Conservation (phyloP, 139 green algal species). For the Chlamydomonas applanata region DNA sequence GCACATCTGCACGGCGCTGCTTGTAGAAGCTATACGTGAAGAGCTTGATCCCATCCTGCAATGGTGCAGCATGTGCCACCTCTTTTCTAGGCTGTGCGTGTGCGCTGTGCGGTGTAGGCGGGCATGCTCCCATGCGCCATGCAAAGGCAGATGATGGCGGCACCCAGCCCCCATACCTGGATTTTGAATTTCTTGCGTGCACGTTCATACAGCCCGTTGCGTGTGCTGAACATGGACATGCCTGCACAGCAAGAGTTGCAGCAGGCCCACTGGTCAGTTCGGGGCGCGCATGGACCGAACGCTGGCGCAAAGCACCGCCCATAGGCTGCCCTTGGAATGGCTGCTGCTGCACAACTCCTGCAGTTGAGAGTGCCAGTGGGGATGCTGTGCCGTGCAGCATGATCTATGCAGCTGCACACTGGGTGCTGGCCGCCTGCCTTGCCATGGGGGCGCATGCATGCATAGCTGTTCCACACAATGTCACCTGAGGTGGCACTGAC, state of each 20-base stretch:
- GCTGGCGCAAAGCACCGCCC: background rate
- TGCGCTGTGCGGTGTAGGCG: no score
- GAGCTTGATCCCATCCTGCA: conserved; percentile 77
- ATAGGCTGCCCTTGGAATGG: no score
- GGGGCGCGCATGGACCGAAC: background rate
- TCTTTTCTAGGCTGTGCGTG: background rate
- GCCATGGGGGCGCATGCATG: no score
- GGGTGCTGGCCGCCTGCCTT: no score
- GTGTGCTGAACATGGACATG: conserved; percentile 89
- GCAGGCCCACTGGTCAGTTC: background rate
- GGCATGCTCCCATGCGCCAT: background rate
- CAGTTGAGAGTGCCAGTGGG: background rate
- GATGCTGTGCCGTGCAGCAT: background rate
- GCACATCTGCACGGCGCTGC: conserved; percentile 48
- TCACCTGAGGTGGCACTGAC: conserved; percentile 77
- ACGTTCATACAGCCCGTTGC: conserved; percentile 83
- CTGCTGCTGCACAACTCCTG: no score
- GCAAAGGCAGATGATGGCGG: background rate
- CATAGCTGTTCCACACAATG: no score
- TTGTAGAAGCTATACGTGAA: conserved; percentile 89
- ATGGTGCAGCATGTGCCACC: background rate
- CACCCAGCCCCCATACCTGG: no score
- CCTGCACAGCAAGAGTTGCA: conserved; percentile 41
- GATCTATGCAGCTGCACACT: no score
- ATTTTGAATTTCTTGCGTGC: conserved; percentile 75